Base-by-base conservation (phyloP, 768 basidiomycete genomes). In the Suillus discolor region DNA sequence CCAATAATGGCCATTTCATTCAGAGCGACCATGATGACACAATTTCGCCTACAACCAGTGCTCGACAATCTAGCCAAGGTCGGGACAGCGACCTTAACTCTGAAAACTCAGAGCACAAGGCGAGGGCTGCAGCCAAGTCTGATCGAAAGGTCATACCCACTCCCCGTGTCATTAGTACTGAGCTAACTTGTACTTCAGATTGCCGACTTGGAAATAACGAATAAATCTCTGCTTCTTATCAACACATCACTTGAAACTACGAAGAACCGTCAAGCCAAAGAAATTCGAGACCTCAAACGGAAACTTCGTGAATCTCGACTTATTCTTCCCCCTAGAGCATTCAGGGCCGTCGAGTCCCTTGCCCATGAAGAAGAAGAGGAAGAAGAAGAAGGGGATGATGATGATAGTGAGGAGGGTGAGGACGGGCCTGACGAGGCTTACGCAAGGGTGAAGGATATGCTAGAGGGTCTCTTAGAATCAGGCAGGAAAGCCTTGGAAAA, bases 141-240 rank as follows among this genome's bases (percentile, higher is more conserved):
- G 89, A 90, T 75, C 87, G 93, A 65, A 95, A 95, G 88, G 93
- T 93, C 67, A 38, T 76, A 72, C 23, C 23, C 47, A 45, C 39
- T 34, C 47, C 57, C 38, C 9, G 23, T 49, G 16, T 61, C 61
- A 31, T 53, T 44, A 42, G 53, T 16, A 25, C 42, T 36, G 39
- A 62, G 36, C 62, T 67, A 41, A 71, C 28, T 15, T 47, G 38
- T 45, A 28, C 53, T 18, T 20, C 65, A 97, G 95, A 96, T 97
- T 65, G 92, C 91, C 15, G 94, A 97, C 79, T 82, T 97, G 13
- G 93, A 96, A 77, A 97, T 97, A 72, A 90, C 93, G 7, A 96
- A 94, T 75, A 84, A 86, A 41, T 97, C 94, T 1, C 83, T 97
- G 20, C 82, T 96, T 55, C 87, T 88, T 2, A 94, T 97, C 78